These are phyloP conservation scores for Sanghuangporus sanghuang DNA, from an alignment of 1,284 basidiomycete species.

Conservation along the genomic window DNA sequence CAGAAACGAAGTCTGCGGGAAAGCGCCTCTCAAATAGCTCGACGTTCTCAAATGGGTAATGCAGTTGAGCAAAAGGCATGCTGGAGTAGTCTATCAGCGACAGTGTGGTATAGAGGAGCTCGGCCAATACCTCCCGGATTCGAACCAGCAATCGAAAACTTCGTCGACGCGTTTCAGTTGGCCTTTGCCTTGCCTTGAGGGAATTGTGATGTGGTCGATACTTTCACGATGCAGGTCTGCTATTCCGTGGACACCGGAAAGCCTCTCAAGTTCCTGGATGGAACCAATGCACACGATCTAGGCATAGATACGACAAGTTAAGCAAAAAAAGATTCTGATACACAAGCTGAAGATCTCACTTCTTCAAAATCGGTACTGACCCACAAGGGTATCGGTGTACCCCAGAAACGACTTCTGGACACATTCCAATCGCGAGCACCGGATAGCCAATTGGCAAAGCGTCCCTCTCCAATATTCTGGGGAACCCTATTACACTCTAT, in stretches of 20 bases:
- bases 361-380: conserved; percentile 90
- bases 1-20: conserved; percentile 98
- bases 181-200: background rate
- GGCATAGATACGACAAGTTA: too few relatives aligned
- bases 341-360: conserved; percentile 34
- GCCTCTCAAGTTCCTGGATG: background rate
- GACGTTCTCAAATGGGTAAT: conserved; percentile 69
- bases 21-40: conserved; percentile 81
- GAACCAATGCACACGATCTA: background rate
- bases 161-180: background rate
- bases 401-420: conserved; percentile 99
- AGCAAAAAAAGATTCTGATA: too few relatives aligned
- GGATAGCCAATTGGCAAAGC: conserved; percentile 96
- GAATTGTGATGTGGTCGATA: background rate
- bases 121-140: background rate
- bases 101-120: background rate
- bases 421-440: conserved; percentile 99
- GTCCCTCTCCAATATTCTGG: conserved; percentile 47
- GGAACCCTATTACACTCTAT: background rate
- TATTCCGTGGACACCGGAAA: background rate
- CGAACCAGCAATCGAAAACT: background rate
- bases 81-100: background rate
- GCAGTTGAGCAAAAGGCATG: background rate
- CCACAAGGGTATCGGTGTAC: conserved; percentile 97
- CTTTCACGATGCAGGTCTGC: background rate